Percentiles rank a stretch among this genome's conserved stretches.
These are phyloP conservation scores for Neurospora tetraspora DNA, from an alignment of 495 filamentous ascomycete genomes.

Conservation along the genomic window DNA sequence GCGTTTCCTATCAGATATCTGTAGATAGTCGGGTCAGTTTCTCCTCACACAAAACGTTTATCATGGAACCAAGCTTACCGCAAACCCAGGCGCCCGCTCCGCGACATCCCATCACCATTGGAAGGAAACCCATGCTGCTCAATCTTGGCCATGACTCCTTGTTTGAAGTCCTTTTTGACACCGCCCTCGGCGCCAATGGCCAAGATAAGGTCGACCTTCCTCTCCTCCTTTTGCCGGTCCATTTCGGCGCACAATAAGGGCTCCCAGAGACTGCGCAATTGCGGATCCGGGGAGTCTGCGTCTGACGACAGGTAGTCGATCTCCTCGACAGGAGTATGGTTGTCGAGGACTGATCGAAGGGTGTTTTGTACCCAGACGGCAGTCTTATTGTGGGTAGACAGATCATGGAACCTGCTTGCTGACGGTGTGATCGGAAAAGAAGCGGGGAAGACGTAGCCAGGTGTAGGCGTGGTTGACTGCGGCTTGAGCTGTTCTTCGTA, in stretches of 20 bases:
- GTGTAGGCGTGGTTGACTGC: background rate
- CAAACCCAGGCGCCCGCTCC: conserved; percentile 32
- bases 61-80: conserved; percentile 20
- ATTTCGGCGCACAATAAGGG: conserved; percentile 25
- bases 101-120: conserved; percentile 22
- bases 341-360: conserved; percentile 27
- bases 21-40: background rate
- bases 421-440: conserved; percentile 10
- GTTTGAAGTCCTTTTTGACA: conserved; percentile 25
- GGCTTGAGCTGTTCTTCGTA: background rate
- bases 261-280: conserved; percentile 31
- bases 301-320: conserved; percentile 26
- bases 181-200: conserved; percentile 33
- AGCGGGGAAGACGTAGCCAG: background rate
- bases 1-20: conserved; percentile 39
- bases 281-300: conserved; percentile 22
- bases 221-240: conserved; percentile 2
- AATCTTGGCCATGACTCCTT: conserved; percentile 24
- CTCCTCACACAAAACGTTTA: background rate
- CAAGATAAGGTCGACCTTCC: conserved; percentile 33
- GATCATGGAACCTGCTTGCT: conserved; percentile 21
- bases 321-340: conserved; percentile 26
- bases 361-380: conserved; percentile 34
- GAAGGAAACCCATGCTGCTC: conserved; percentile 29
- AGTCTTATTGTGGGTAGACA: conserved; percentile 24